Evolutionary conservation across 768 basidiomycete genomes (phyloP).

Genomic region (Agrocybe pediades): DNA sequence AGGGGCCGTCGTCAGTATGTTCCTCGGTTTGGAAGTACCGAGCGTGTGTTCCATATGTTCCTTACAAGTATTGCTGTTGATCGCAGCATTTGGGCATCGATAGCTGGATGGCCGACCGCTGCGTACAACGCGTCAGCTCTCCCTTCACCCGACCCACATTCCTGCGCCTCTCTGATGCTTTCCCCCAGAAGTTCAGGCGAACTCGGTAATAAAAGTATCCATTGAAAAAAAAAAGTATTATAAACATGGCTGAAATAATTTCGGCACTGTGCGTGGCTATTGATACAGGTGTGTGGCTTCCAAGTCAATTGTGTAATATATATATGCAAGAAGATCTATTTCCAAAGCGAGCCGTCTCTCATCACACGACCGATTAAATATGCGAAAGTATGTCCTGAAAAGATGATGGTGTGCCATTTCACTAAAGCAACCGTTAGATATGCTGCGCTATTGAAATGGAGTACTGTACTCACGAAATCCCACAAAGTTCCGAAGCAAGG

Average conservation of each 20-base stretch:
- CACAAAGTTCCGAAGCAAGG: constrained; percentile 71
- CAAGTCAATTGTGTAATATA: constrained; percentile 24
- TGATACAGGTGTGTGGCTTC: constrained; percentile 33
- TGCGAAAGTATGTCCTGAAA: constrained; percentile 15
- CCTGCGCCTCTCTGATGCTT: not conserved
- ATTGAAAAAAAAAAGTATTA: not conserved
- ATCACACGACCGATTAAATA: constrained; percentile 23
- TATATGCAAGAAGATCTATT: constrained; percentile 25
- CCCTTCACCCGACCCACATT: not conserved
- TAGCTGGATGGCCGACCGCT: not conserved
- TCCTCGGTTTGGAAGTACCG: not conserved
- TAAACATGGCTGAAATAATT: constrained; percentile 19
- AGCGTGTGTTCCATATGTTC: not conserved
- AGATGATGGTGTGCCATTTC: constrained; percentile 16
- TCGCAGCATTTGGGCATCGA: not conserved
- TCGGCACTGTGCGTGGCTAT: constrained; percentile 28
- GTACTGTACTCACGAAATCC: constrained; percentile 53
- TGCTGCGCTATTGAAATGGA: constrained; percentile 1
- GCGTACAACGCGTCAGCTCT: not conserved
- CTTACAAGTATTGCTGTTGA: not conserved
- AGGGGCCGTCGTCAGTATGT: constrained; percentile 6
- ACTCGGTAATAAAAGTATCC: not conserved
- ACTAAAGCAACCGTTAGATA: constrained; percentile 21
- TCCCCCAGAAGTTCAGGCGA: constrained; percentile 1
- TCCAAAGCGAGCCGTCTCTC: constrained; percentile 22